Conservation (phyloP, 1,139 yeast species). For the Candida buenavistaensis region DNA sequence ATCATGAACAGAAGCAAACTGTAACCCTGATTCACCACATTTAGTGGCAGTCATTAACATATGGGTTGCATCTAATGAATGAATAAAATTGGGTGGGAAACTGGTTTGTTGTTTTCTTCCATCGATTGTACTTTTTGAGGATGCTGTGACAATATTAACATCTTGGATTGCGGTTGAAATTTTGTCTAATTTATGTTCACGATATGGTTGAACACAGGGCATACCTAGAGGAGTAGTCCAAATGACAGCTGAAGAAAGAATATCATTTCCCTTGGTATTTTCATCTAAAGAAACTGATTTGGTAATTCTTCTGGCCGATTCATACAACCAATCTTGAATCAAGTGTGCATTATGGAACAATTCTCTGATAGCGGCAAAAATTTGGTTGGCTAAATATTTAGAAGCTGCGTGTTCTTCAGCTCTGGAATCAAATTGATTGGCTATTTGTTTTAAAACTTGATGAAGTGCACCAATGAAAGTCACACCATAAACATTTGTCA, state of each 20-base stretch:
- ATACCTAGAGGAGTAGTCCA: constrained; percentile 97
- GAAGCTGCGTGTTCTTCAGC: constrained; percentile 46
- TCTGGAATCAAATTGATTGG: constrained; percentile 43
- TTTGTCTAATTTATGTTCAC: constrained; percentile 62
- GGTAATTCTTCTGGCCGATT: constrained; percentile 78
- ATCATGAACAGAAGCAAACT: constrained; percentile 97
- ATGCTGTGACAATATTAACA: constrained; percentile 80
- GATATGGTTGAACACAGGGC: constrained; percentile 95
- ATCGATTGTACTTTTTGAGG: constrained; percentile 78
- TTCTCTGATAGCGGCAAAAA: constrained; percentile 81
- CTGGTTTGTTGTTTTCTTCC: constrained; percentile 89
- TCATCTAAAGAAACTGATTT: constrained; percentile 73
- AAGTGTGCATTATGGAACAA: constrained; percentile 90
- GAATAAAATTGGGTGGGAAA: constrained; percentile 94
- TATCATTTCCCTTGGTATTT: constrained; percentile 23
- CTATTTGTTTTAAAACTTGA: constrained; percentile 74
- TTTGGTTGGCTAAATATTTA: constrained; percentile 72
- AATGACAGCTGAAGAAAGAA: constrained; percentile 80
- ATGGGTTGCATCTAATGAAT: constrained; percentile 95
- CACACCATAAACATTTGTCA: constrained; percentile 98
- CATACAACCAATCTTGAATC: constrained; percentile 95
- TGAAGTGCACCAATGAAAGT: constrained; percentile 91
- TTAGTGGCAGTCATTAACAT: constrained; percentile 88
- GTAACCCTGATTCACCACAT: constrained; percentile 64
- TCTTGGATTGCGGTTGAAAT: constrained; percentile 82